Conservation (phyloP, 1,284 basidiomycete genomes). For the Lentinus polychrous region DNA sequence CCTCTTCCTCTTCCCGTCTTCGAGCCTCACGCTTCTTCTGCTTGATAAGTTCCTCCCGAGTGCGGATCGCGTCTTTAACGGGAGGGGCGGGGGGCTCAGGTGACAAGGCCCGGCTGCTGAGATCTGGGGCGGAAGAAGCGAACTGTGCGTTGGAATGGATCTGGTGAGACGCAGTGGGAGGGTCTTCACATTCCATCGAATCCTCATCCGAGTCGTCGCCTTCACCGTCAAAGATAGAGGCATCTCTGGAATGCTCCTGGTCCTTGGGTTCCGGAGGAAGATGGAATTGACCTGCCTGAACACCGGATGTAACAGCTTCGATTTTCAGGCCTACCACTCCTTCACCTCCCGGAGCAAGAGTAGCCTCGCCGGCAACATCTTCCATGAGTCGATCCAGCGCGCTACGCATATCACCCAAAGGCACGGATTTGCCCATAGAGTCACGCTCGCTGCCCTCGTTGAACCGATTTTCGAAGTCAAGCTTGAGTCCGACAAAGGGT, state of each 20-base stretch:
- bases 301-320: conserved; percentile 28
- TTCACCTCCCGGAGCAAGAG: conserved; percentile 14
- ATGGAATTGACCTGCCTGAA: conserved; percentile 26
- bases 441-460: conserved; percentile 8
- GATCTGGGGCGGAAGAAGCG: conserved; percentile 8
- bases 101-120: conserved; percentile 1
- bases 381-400: conserved; percentile 75
- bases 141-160: conserved; percentile 2
- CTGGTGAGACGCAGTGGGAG: conserved; percentile 5
- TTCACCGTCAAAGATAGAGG: conserved; percentile 4
- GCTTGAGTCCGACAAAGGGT: conserved; percentile 19
- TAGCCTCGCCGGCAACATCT: conserved; percentile 50
- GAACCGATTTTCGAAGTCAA: conserved; percentile 18
- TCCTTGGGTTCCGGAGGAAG: conserved; percentile 14
- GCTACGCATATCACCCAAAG: conserved; percentile 67
- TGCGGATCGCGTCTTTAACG: conserved; percentile 58
- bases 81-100: conserved; percentile 33
- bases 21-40: conserved; percentile 65
- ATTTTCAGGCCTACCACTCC: conserved; percentile 18
- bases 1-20: conserved; percentile 43
- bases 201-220: conserved; percentile 17
- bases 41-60: conserved; percentile 63
- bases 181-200: conserved; percentile 13
- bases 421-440: conserved; percentile 19
- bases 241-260: background rate